These are phyloP conservation scores for Aspergillus viridinutans DNA, from an alignment of 2,329 filamentous ascomycete species.

Conservation along the genomic window DNA sequence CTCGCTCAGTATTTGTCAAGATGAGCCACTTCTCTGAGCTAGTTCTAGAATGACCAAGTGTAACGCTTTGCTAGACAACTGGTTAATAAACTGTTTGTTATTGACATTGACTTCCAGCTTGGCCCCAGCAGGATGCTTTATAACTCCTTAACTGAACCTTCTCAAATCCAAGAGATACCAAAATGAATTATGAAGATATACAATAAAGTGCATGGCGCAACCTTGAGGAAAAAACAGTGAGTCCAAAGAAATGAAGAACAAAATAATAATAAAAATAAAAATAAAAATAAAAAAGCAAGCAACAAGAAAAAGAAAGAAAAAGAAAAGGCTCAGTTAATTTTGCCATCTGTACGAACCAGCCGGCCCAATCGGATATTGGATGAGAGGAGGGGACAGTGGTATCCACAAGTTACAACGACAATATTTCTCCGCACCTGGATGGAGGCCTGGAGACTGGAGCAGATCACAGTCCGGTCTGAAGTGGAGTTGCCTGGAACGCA, in stretches of 20 bases:
- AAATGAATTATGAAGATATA: neutral
- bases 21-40: neutral
- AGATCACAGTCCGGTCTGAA: conserved; percentile 3
- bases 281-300: neutral
- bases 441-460: neutral
- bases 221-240: neutral
- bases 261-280: conserved; percentile 1
- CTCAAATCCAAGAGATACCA: neutral
- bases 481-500: conserved; percentile 7
- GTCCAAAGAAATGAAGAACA: neutral
- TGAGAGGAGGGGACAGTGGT: neutral
- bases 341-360: neutral
- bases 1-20: neutral
- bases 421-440: conserved; percentile 8
- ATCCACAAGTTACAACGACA: neutral
- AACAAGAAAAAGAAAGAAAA: too few relatives aligned
- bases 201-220: neutral
- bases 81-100: too few relatives aligned
- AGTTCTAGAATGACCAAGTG: neutral
- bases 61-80: too few relatives aligned
- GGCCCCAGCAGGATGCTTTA: neutral
- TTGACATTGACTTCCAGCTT: neutral
- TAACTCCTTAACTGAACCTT: neutral
- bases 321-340: neutral
- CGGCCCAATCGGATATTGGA: neutral